Percentiles rank a stretch among this genome's conserved stretches.
These are phyloP conservation scores for Capsicum pubescens DNA, from an alignment of 257 asterid species.

Conservation along the genomic window DNA sequence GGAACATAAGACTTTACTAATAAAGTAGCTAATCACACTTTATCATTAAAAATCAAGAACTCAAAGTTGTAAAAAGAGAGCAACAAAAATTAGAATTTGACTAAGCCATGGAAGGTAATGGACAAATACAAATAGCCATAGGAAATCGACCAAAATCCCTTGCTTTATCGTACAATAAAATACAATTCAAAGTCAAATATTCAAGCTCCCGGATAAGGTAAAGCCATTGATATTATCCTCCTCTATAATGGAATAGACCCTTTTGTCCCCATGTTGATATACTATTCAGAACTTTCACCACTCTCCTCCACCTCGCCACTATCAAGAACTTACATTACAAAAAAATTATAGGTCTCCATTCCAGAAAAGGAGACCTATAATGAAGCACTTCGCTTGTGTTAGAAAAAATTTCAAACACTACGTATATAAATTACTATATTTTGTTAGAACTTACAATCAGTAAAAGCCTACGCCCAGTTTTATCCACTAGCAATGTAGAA, in stretches of 20 bases:
- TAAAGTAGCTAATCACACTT: neutral
- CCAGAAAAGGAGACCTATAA: constrained; percentile 83
- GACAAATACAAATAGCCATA: neutral
- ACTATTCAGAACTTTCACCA: constrained; percentile 6
- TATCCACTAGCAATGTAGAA: constrained; percentile 86
- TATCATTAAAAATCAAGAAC: neutral
- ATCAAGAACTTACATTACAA: no score
- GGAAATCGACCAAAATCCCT: neutral
- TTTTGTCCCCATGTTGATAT: neutral
- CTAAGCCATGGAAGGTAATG: neutral
- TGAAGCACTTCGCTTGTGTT: constrained; percentile 9
- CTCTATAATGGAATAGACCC: constrained; percentile 1
- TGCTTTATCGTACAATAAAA: constrained; percentile 17
- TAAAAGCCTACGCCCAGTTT: constrained; percentile 86
- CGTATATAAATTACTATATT: neutral
- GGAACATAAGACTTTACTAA: neutral
- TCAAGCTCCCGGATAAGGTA: neutral
- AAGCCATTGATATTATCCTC: neutral
- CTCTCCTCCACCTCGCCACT: constrained; percentile 20
- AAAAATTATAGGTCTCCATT: constrained; percentile 38
- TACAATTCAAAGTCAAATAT: constrained; percentile 9
- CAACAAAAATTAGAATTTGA: neutral
- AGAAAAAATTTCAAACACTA: constrained; percentile 27
- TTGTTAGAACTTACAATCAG: constrained; percentile 60
- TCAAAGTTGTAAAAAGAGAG: neutral